Evolutionary conservation across 805 yeast species (phyloP).

Genomic region (Candida montana): DNA sequence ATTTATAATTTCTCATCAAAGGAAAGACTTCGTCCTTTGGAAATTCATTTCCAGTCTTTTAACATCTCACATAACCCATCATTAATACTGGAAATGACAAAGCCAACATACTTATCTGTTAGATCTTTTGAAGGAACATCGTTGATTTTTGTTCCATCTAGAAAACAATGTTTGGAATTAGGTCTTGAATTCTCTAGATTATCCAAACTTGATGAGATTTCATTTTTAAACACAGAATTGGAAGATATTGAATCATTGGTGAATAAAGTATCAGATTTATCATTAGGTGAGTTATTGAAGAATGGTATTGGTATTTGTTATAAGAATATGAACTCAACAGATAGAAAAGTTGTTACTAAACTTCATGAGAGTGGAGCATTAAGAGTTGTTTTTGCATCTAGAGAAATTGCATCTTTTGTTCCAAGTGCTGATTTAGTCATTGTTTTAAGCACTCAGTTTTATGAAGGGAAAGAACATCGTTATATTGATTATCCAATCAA

Average conservation of each 20-base stretch:
- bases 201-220: slow-evolving; percentile 32
- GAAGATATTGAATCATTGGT: slow-evolving; percentile 36
- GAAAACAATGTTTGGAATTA: slow-evolving; percentile 50
- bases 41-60: slow-evolving; percentile 49
- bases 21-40: slow-evolving; percentile 51
- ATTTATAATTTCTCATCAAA: slow-evolving; percentile 67
- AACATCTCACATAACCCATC: slow-evolving; percentile 47
- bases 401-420: slow-evolving; percentile 44
- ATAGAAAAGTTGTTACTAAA: slow-evolving; percentile 48
- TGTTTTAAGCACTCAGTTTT: slow-evolving; percentile 65
- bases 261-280: slow-evolving; percentile 40
- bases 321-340: slow-evolving; percentile 50
- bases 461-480: slow-evolving; percentile 70
- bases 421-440: slow-evolving; percentile 54
- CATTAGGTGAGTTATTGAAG: slow-evolving; percentile 37
- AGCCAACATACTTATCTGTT: slow-evolving; percentile 42
- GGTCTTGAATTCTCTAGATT: slow-evolving; percentile 38
- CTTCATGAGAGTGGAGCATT: slow-evolving; percentile 48
- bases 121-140: slow-evolving; percentile 31
- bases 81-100: slow-evolving; percentile 44
- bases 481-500: slow-evolving; percentile 62
- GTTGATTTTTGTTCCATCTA: slow-evolving; percentile 52
- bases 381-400: slow-evolving; percentile 53
- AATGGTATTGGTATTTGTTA: slow-evolving; percentile 65
- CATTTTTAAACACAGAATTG: slow-evolving; percentile 36